Conservation (phyloP, 1,284 basidiomycete genomes). For the Rhizoctonia solani region DNA sequence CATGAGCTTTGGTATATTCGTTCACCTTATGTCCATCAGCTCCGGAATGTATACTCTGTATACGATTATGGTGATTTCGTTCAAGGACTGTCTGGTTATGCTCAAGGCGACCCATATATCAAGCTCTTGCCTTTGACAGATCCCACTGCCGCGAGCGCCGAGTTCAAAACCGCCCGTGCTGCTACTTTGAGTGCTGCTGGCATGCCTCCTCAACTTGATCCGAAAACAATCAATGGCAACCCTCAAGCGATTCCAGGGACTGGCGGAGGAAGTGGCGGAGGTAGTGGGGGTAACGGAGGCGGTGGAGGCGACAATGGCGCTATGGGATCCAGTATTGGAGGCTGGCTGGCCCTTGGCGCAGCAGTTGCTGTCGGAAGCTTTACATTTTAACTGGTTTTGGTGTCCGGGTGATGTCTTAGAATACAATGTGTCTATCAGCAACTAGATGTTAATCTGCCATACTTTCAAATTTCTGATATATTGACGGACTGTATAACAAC, state of each 20-base stretch:
- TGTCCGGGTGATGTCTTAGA: too few species aligned
- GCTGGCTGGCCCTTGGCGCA: not conserved
- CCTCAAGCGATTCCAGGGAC: slow-evolving; percentile 11
- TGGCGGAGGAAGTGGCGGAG: not conserved
- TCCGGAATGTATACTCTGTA: slow-evolving; percentile 22
- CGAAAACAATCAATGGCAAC: slow-evolving; percentile 9
- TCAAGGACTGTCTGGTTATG: slow-evolving; percentile 14
- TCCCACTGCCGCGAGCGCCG: slow-evolving; percentile 24
- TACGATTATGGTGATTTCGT: slow-evolving; percentile 30
- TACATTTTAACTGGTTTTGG: not conserved
- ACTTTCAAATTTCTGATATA: too few species aligned
- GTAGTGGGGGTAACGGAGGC: not conserved
- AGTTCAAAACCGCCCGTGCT: slow-evolving; percentile 28
- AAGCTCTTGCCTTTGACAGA: slow-evolving; percentile 29
- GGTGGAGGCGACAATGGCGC: slow-evolving; percentile 10
- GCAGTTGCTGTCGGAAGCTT: not conserved
- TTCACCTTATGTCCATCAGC: not conserved
- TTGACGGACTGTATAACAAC: too few species aligned
- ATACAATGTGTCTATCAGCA: too few species aligned
- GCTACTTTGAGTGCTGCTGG: slow-evolving; percentile 18
- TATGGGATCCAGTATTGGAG: not conserved
- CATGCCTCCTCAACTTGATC: slow-evolving; percentile 27
- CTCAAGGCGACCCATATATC: slow-evolving; percentile 24
- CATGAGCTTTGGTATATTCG: not conserved
- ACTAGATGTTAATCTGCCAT: too few species aligned